Percentiles rank a stretch among this genome's conserved stretches.
Evolutionary conservation across 164 flowering plant species (phyloP).

Genomic region (Piper longum): DNA sequence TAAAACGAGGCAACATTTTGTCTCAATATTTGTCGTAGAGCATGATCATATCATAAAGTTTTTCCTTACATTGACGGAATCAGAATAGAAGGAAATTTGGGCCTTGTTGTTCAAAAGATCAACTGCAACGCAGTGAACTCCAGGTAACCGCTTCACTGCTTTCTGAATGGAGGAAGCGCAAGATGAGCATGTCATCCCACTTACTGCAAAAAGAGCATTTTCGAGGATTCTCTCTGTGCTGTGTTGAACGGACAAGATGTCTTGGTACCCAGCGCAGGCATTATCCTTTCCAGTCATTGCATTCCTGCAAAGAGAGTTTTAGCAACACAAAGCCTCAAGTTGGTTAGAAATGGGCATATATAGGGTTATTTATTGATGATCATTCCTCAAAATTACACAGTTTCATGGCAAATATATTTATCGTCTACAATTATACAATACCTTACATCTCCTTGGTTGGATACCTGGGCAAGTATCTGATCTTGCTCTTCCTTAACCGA

Average conservation of each 20-base stretch:
- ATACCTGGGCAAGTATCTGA: background rate
- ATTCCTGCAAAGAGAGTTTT: background rate
- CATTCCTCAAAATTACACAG: too few species aligned
- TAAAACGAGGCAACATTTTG: too few species aligned
- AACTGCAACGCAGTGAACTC: conserved; percentile 55
- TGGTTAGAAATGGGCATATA: too few species aligned
- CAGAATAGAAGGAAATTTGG: conserved; percentile 48
- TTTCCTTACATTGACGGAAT: conserved; percentile 45
- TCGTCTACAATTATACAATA: background rate
- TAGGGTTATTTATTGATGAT: too few species aligned
- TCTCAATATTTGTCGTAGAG: too few species aligned
- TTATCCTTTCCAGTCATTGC: background rate
- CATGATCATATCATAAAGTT: too few species aligned
- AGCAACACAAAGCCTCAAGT: too few species aligned
- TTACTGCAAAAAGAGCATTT: conserved; percentile 45
- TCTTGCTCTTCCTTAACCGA: background rate
- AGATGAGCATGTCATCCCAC: conserved; percentile 80
- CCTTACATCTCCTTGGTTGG: background rate
- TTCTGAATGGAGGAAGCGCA: conserved; percentile 80
- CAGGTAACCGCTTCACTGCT: conserved; percentile 64
- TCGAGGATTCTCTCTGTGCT: background rate
- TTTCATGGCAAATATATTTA: too few species aligned
- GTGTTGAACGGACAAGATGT: background rate
- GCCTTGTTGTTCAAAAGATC: conserved; percentile 58
- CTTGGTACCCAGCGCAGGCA: background rate